phyloP scores from a whole-genome alignment of 139 green algal genomes.

The Chlamydomonas eustigma region DNA sequence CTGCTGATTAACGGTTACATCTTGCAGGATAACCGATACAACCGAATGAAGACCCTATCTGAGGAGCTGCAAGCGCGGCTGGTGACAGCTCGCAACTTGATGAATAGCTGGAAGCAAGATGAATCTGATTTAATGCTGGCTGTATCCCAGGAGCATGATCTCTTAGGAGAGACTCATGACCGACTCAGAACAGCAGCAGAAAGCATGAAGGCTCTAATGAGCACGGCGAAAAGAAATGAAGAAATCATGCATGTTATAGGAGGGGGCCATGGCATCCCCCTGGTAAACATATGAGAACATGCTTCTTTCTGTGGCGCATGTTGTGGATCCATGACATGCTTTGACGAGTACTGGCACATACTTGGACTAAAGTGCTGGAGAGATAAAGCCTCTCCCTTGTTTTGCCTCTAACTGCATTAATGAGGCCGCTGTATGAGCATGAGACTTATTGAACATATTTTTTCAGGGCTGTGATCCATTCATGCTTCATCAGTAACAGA shows the following conservation, averaged over 20 bases:
- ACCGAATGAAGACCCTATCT: not conserved
- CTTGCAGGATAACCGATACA: not conserved
- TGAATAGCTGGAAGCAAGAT: not conserved
- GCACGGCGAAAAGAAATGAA: not conserved
- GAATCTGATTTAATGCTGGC: not conserved
- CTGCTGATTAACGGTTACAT: no score
- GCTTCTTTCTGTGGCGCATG: not conserved
- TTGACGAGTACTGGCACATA: not conserved
- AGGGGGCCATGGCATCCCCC: not conserved
- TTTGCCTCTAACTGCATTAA: not conserved
- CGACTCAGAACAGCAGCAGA: not conserved
- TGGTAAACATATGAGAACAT: no score
- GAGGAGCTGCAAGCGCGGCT: not conserved
- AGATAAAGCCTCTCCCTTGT: not conserved
- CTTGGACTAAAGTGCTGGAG: not conserved
- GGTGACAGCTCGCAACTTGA: not conserved
- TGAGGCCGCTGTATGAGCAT: not conserved
- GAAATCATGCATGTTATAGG: not conserved
- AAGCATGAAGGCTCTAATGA: not conserved
- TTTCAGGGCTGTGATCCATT: no score
- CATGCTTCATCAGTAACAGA: no score
- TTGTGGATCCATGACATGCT: not conserved
- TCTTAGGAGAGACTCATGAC: not conserved
- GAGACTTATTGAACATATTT: not conserved
- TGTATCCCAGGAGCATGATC: not conserved